Conservation (phyloP, 1,284 basidiomycete genomes). For the Trametes polyzona region DNA sequence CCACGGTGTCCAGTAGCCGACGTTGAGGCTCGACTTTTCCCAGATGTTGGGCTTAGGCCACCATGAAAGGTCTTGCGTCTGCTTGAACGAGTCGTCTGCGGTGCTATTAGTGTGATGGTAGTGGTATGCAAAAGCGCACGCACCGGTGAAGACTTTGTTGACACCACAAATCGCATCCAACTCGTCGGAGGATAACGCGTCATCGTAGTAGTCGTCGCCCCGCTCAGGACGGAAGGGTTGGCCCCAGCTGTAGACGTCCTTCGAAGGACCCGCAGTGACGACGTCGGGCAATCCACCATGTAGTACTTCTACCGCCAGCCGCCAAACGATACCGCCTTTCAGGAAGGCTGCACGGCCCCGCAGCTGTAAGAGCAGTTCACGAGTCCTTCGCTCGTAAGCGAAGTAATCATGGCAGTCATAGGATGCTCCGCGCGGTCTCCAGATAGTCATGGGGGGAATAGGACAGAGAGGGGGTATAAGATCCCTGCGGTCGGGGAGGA, state of each 20-base stretch:
- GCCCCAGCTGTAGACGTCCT: background rate
- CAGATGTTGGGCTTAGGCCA: constrained; percentile 9
- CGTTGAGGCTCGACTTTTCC: constrained; percentile 2
- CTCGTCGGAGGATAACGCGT: constrained; percentile 2
- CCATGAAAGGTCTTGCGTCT: constrained; percentile 4
- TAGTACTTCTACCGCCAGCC: constrained; percentile 5
- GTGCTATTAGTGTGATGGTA: background rate
- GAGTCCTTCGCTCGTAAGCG: background rate
- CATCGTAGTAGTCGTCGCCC: background rate
- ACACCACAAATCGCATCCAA: constrained; percentile 10
- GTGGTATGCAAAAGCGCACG: background rate
- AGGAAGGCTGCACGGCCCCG: constrained; percentile 10
- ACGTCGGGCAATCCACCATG: background rate
- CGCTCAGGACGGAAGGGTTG: background rate
- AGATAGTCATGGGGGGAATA: background rate
- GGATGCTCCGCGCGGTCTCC: background rate
- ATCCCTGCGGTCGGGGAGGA: background rate
- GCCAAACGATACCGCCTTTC: constrained; percentile 9
- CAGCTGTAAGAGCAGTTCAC: background rate
- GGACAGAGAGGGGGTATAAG: background rate
- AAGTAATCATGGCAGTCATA: background rate
- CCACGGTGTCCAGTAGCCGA: constrained; percentile 10
- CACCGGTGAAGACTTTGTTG: constrained; percentile 8
- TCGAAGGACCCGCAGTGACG: constrained; percentile 3
- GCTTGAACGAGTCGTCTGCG: background rate